phyloP scores from a whole-genome alignment of 2,329 filamentous ascomycete species.

The Coniochaeta ligniaria region DNA sequence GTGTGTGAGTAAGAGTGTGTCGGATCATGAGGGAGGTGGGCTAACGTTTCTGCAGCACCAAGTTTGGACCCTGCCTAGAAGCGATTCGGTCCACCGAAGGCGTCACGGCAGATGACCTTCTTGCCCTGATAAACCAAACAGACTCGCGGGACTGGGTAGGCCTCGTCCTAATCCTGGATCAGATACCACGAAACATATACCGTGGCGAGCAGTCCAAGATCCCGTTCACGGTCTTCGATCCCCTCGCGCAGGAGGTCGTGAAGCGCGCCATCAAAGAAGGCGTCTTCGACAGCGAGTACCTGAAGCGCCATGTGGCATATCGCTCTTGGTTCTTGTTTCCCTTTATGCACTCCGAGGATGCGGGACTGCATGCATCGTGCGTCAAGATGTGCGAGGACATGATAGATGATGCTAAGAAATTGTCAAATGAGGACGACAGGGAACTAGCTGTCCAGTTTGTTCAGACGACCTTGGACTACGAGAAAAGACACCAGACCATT shows the following conservation, averaged over 20 bases:
- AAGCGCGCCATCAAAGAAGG: conserved; percentile 16
- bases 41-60: neutral
- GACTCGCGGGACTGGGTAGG: conserved; percentile 23
- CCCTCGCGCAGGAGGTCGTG: conserved; percentile 29
- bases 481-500: conserved; percentile 29
- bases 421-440: conserved; percentile 11
- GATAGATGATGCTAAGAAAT: conserved; percentile 14
- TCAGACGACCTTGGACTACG: conserved; percentile 13
- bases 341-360: conserved; percentile 40
- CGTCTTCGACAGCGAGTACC: conserved; percentile 10
- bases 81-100: neutral
- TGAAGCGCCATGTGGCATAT: conserved; percentile 18
- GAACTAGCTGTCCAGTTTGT: conserved; percentile 14
- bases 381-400: conserved; percentile 17
- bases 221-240: conserved; percentile 43
- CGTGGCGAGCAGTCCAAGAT: conserved; percentile 30
- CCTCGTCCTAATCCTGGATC: conserved; percentile 43
- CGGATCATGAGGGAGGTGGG: neutral
- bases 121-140: conserved; percentile 8
- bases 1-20: conserved; percentile 6
- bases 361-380: conserved; percentile 27
- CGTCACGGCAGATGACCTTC: conserved; percentile 3
- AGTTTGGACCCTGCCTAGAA: conserved; percentile 7
- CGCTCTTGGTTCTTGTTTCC: conserved; percentile 43
- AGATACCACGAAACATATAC: conserved; percentile 45